A percentile compares a stretch with the other conserved stretches of the same genome.
Evolutionary conservation across 106 monocot genomes (phyloP).

Genomic region (Xerophyta viscosa): DNA sequence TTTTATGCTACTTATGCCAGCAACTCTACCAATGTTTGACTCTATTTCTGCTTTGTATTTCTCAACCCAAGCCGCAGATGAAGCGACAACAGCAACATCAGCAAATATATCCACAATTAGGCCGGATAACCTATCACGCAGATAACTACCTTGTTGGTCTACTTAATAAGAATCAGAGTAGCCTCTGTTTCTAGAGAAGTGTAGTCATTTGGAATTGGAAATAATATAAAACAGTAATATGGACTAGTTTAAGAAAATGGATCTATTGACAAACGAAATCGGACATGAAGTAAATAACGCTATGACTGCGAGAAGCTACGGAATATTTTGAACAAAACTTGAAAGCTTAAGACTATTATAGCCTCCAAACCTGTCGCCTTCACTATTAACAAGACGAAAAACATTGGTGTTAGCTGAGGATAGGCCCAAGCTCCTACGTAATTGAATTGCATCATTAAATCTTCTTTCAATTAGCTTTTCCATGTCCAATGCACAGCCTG

Average conservation of each 20-base stretch:
- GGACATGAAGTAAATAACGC: too few species aligned
- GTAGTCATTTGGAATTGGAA: too few species aligned
- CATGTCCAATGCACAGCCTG: constrained; percentile 59
- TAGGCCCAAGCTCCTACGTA: constrained; percentile 64
- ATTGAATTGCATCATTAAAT: constrained; percentile 60
- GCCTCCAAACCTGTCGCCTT: constrained; percentile 78
- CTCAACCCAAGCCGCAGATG: constrained; percentile 99
- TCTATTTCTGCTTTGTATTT: constrained; percentile 75
- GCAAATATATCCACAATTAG: constrained; percentile 89
- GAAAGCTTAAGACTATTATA: background rate
- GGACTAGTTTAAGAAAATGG: too few species aligned
- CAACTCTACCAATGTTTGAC: constrained; percentile 33
- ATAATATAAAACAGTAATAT: too few species aligned
- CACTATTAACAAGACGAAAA: constrained; percentile 89
- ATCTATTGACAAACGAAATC: too few species aligned
- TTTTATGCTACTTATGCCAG: constrained; percentile 39
- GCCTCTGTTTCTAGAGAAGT: too few species aligned
- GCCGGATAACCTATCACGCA: constrained; percentile 65
- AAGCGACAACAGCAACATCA: constrained; percentile 80
- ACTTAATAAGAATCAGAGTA: too few species aligned
- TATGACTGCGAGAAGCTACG: too few species aligned
- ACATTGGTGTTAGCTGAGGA: constrained; percentile 75
- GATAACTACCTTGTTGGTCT: too few species aligned
- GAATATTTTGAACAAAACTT: too few species aligned
- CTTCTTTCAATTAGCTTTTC: constrained; percentile 79